Evolutionary conservation across 2,329 filamentous ascomycete genomes (phyloP), one percentile per base, ranked within the genome.

Genomic region (Blastomyces silverae): DNA sequence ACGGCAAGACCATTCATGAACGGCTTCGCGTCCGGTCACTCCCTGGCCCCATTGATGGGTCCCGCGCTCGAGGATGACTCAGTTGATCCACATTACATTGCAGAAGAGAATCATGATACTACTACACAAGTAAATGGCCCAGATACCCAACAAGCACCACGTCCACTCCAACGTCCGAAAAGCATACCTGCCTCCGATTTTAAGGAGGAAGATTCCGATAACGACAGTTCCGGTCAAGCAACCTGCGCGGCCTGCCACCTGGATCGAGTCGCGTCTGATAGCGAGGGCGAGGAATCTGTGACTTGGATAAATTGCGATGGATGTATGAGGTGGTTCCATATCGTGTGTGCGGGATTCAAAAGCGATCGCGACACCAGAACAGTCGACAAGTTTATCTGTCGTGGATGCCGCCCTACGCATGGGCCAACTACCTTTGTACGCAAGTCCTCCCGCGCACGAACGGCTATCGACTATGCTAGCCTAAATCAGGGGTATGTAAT

Each of bases 251-350:
- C 81, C 34, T 88, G 85, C 71, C 80, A 83, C 52, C 80, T 83
- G 64, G 78, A 82, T 57, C 81, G 84, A 25, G 80, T 82, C 61
- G 79, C 81, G 46, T 74, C 78, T 28, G 80, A 80, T 44, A 79
- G 78, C 13, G 76, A 77, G 28, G 78, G 81, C 65, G 83, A 87
- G 67, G 80, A 84, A 64, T 78, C 80, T 66, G 77, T 79, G 65
- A 79, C 80, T 17, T 89, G 87, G 87, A 87, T 89, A 67, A 84
- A 83, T 53, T 89, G 87, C 71, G 86, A 89, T 73, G 86, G 85
- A 34, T 89, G 87, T 75, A 86, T 87, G 71, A 80, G 80, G 64
- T 89, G 87, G 87, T 88, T 85, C 71, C 87, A 89, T 75, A 85
- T 85, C 66, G 82, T 85, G 63, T 89, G 87, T 72, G 86, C 86